Base-by-base conservation (phyloP, 176 grass and related monocot species). In the Aegilops umbellulata region DNA sequence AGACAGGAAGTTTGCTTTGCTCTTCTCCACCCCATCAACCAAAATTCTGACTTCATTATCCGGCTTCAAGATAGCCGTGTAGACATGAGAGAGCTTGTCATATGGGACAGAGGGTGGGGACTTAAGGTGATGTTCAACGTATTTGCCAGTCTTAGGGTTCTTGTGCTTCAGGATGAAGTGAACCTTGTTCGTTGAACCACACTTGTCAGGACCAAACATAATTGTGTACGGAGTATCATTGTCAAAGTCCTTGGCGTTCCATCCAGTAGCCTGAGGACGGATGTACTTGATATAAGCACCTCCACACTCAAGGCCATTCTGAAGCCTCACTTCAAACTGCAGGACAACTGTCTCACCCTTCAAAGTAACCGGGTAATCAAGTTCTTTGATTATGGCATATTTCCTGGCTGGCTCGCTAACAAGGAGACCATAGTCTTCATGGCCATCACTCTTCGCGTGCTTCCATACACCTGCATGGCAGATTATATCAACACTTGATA, bases 191-290 rank as follows among this genome's bases (percentile, higher is more conserved):
- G 97, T 99, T 38, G 90, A 93, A 39, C 97, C 97, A 74, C 97
- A 99, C 68, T 99, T 99, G 87, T 99, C 97, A 51, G 97, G 97
- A 60, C 97, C 97, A 88, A 99, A 99, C 97, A 99, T 99, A 25
- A 99, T 96, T 20, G 86, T 74, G 80, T 99, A 99, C 31, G 97
- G 97, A 61, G 94, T 91, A 36, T 96, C 94, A 74, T 96, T 96
- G n/a, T 96, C 94, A 80, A 99, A 99, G 27, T 85, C 92, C 76
- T 94, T 94, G 61, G 92, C 77, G 57, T 83, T 81, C 94, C 94
- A 94, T 81, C 88, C 73, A 5, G 92, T 64, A 32, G 88, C 90
- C 84, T 94, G 94, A 55, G 90, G 92, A 7, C 92, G 92, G 16
- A 99, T 93, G 75, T 94, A 99, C 82, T 99, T 99, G 7, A 99